Conservation (phyloP, 768 basidiomycete genomes). For the Tremella yokohamensis region DNA sequence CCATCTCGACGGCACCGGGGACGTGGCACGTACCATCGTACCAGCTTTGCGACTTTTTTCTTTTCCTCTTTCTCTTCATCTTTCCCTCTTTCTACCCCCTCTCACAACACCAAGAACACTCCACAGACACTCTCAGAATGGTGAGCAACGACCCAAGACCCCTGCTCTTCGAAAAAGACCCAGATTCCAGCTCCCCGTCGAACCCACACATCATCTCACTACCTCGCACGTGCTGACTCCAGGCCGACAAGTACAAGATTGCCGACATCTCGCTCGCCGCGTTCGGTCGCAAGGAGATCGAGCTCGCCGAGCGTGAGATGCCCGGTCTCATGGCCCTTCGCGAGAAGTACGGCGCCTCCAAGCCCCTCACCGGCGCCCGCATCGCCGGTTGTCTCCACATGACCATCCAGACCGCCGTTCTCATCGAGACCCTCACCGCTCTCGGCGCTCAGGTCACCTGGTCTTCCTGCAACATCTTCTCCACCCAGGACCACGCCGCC, state of each 20-base stretch:
- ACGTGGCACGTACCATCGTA: no score
- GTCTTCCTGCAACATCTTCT: conserved; percentile 99
- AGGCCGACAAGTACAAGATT: conserved; percentile 64
- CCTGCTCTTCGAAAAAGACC: no score
- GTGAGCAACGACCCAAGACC: no score
- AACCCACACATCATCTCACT: no score
- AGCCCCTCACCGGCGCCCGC: conserved; percentile 90
- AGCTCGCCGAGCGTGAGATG: conserved; percentile 86
- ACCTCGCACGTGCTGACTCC: neutral
- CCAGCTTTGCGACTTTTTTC: no score
- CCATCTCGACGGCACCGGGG: no score
- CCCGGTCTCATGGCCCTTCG: conserved; percentile 78
- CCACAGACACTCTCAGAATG: no score
- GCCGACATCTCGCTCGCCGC: conserved; percentile 96
- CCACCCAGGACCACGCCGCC: conserved; percentile 98
- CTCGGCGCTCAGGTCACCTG: conserved; percentile 97
- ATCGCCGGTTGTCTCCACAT: conserved; percentile 98
- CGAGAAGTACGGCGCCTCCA: conserved; percentile 70
- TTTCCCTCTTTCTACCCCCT: no score
- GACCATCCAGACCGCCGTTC: conserved; percentile 97
- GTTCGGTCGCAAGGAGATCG: conserved; percentile 97
- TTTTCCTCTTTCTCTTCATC: no score
- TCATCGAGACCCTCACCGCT: conserved; percentile 93
- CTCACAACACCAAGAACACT: no score
- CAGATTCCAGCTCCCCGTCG: no score